A percentile compares a stretch with the other conserved stretches of the same genome.
Conservation (phyloP, 208 protist species). For the Blechomonas ayalai region DNA sequence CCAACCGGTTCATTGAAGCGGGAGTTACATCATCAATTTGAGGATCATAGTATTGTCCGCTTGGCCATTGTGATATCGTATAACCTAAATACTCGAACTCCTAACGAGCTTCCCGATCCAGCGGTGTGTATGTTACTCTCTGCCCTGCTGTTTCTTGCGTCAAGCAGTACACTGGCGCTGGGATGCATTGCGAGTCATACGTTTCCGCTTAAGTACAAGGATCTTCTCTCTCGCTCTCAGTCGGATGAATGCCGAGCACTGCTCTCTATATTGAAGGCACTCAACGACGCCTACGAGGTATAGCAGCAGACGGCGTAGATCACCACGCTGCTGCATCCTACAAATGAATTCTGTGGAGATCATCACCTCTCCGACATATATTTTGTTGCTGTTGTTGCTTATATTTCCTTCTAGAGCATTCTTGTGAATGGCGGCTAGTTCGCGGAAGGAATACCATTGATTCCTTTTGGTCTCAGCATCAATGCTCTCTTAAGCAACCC, state of each 20-base stretch:
- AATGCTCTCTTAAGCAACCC: too few relatives aligned
- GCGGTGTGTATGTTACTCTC: slow-evolving; percentile 68
- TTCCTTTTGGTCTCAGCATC: slow-evolving; percentile 14
- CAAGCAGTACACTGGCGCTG: slow-evolving; percentile 24
- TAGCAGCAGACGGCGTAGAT: too few relatives aligned
- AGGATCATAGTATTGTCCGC: slow-evolving; percentile 15
- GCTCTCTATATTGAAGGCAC: slow-evolving; percentile 47
- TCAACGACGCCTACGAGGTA: slow-evolving; percentile 29
- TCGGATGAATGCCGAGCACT: slow-evolving; percentile 65
- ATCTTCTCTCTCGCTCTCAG: slow-evolving; percentile 22
- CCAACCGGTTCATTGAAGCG: slow-evolving; percentile 18
- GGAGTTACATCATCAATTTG: slow-evolving; percentile 11
- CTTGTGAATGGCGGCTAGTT: too few relatives aligned
- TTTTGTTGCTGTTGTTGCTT: too few relatives aligned
- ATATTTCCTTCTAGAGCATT: too few relatives aligned
- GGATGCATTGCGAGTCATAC: slow-evolving; percentile 20
- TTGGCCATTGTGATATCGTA: slow-evolving; percentile 62
- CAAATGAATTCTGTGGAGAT: too few relatives aligned
- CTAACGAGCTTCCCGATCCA: slow-evolving; percentile 37
- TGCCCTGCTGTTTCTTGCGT: slow-evolving; percentile 47
- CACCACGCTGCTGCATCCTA: too few relatives aligned
- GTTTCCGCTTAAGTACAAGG: slow-evolving; percentile 28
- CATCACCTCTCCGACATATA: too few relatives aligned
- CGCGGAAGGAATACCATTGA: not conserved
- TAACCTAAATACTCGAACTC: slow-evolving; percentile 26